Conservation (phyloP, 306 rosid species). For the Vigna trinervia region DNA sequence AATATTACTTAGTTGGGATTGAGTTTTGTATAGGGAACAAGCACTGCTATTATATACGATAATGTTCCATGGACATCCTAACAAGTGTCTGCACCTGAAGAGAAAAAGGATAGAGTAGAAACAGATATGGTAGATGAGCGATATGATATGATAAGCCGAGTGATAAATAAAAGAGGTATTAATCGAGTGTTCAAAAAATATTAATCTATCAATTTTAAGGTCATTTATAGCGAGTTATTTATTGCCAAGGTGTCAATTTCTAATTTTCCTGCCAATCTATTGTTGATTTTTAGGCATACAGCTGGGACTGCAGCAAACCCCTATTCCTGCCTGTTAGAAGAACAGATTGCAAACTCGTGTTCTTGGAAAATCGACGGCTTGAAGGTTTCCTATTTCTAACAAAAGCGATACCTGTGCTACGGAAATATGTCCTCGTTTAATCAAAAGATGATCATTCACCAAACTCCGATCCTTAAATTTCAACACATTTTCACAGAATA, state of each 20-base stretch:
- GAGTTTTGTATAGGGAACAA: too few relatives aligned
- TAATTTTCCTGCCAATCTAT: neutral
- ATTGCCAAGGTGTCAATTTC: slow-evolving; percentile 10
- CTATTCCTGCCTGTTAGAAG: neutral
- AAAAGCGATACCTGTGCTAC: neutral
- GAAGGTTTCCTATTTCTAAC: neutral
- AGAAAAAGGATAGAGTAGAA: too few relatives aligned
- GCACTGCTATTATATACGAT: too few relatives aligned
- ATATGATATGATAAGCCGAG: too few relatives aligned
- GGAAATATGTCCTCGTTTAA: slow-evolving; percentile 25
- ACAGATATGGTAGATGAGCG: too few relatives aligned
- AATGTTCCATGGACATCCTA: too few relatives aligned
- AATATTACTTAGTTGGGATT: too few relatives aligned
- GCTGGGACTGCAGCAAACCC: slow-evolving; percentile 2
- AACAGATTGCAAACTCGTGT: neutral
- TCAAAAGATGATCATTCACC: slow-evolving; percentile 34
- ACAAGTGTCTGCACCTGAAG: too few relatives aligned
- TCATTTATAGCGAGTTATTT: neutral
- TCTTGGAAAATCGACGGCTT: slow-evolving; percentile 13
- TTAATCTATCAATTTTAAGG: neutral
- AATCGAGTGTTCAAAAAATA: too few relatives aligned
- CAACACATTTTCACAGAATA: slow-evolving; percentile 35
- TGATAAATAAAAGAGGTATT: too few relatives aligned
- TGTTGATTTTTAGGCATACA: neutral
- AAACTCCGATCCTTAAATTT: slow-evolving; percentile 43